Conservation (phyloP, 768 basidiomycete species). For the Tremella yokohamensis region DNA sequence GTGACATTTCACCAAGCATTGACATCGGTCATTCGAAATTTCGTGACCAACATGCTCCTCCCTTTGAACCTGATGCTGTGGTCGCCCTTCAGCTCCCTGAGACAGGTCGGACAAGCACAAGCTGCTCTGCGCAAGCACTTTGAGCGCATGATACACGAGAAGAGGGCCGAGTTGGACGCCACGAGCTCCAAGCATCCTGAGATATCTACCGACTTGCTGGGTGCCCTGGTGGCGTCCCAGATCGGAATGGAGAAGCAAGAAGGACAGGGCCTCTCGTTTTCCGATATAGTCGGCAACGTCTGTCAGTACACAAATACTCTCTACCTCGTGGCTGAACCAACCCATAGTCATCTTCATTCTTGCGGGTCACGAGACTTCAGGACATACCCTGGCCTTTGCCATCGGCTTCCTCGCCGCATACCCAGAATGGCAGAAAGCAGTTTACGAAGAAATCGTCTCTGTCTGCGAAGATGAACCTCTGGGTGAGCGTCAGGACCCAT, state of each 20-base stretch:
- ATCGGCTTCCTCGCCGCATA: conserved; percentile 40
- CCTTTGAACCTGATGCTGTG: conserved; percentile 16
- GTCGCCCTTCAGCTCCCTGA: conserved; percentile 11
- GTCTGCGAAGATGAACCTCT: conserved; percentile 24
- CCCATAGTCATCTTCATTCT: conserved; percentile 28
- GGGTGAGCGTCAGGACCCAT: conserved; percentile 13
- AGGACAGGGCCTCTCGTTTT: conserved; percentile 24
- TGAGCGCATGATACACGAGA: conserved; percentile 12
- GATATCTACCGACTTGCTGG: conserved; percentile 18
- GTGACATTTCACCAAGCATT: conserved; percentile 29
- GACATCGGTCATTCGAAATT: conserved; percentile 14
- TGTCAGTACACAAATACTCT: conserved; percentile 13
- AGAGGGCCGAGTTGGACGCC: conserved; percentile 12
- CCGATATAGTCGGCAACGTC: conserved; percentile 38
- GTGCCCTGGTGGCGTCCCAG: conserved; percentile 26
- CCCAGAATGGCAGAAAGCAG: conserved; percentile 42
- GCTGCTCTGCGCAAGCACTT: conserved; percentile 17
- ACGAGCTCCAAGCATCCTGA: conserved; percentile 6
- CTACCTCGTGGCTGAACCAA: neutral
- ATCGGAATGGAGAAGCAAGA: conserved; percentile 20
- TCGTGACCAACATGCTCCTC: conserved; percentile 10
- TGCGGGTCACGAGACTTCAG: conserved; percentile 45
- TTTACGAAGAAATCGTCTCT: conserved; percentile 29
- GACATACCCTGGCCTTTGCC: conserved; percentile 39
- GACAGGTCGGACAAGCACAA: conserved; percentile 18